These are phyloP conservation scores for Cryptosporidium canis DNA, from an alignment of 169 alveolate genomes.

Conservation along the genomic window DNA sequence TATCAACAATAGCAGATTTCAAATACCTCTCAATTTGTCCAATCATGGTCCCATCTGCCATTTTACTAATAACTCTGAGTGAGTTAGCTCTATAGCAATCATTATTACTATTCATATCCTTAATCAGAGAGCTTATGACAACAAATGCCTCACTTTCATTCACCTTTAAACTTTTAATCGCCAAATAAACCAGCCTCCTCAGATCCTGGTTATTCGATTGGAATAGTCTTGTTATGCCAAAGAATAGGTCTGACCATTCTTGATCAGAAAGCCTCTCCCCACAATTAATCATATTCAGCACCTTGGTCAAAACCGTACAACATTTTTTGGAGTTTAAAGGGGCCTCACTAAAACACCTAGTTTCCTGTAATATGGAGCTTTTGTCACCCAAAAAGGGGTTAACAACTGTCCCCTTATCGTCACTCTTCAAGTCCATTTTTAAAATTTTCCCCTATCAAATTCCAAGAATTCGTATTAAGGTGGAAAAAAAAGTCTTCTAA, in stretches of 20 bases:
- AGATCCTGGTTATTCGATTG: slow-evolving; percentile 89
- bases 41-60: slow-evolving; percentile 92
- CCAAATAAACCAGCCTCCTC: slow-evolving; percentile 90
- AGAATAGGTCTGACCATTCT: slow-evolving; percentile 92
- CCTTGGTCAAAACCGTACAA: slow-evolving; percentile 83
- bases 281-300: slow-evolving; percentile 82
- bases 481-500: neutral
- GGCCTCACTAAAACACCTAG: slow-evolving; percentile 87
- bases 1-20: slow-evolving; percentile 92
- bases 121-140: slow-evolving; percentile 93
- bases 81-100: slow-evolving; percentile 95
- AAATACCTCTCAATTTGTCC: slow-evolving; percentile 94
- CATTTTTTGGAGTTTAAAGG: slow-evolving; percentile 86
- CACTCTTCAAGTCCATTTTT: slow-evolving; percentile 63
- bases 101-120: slow-evolving; percentile 93
- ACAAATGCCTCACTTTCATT: slow-evolving; percentile 92
- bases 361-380: slow-evolving; percentile 87
- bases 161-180: slow-evolving; percentile 91
- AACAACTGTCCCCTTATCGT: slow-evolving; percentile 41
- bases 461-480: neutral
- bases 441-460: neutral
- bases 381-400: slow-evolving; percentile 82
- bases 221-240: slow-evolving; percentile 93
- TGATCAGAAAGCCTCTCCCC: slow-evolving; percentile 88
- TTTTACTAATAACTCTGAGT: slow-evolving; percentile 92